A percentile compares a stretch with the other conserved stretches of the same genome.
Evolutionary conservation across 83 land plant genomes (phyloP).

Genomic region (Picea mariana): DNA sequence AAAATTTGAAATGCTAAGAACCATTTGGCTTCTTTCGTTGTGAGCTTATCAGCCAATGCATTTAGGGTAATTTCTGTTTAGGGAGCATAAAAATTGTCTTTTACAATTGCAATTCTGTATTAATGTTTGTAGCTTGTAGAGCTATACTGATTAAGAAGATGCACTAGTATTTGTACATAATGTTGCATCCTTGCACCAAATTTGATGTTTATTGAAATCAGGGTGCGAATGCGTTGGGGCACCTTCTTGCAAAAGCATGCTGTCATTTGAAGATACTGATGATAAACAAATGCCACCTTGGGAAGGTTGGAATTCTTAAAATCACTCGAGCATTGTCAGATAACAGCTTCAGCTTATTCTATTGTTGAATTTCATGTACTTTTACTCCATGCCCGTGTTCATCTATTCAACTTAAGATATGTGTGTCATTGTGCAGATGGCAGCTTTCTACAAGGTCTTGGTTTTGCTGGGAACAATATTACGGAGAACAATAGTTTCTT

Average conservation of each 20-base stretch:
- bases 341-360: not conserved
- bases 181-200: not conserved
- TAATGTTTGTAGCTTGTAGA: not conserved
- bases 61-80: too few species aligned
- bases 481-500: conserved; percentile 28
- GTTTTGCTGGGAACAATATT: conserved; percentile 47
- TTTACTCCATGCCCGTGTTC: not conserved
- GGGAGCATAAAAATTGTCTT: too few species aligned
- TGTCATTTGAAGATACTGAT: conserved; percentile 43
- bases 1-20: too few species aligned
- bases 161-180: not conserved
- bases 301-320: conserved; percentile 40
- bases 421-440: conserved; percentile 29
- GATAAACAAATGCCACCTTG: conserved; percentile 48
- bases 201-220: conserved; percentile 17
- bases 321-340: conserved; percentile 51
- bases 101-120: not conserved
- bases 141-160: not conserved
- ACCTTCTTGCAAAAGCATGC: conserved; percentile 36
- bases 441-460: conserved; percentile 49
- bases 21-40: not conserved
- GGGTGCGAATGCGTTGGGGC: conserved; percentile 41
- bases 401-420: not conserved
- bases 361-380: not conserved
- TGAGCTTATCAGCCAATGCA: not conserved